These are phyloP conservation scores for Eucalyptus regnans DNA, from an alignment of 345 rosid genomes.

Conservation along the genomic window DNA sequence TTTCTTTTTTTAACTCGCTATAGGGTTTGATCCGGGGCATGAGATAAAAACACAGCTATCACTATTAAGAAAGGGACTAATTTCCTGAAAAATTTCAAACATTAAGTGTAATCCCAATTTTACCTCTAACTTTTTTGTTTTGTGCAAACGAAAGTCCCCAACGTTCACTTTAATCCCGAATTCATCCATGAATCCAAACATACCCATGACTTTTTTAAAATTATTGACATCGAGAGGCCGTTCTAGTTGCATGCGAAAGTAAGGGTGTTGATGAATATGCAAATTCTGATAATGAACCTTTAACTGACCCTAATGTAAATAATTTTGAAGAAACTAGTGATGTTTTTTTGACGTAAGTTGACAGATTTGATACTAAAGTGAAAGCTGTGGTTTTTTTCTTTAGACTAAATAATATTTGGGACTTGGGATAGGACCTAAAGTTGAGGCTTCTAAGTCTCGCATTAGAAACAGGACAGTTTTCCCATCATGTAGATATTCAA, in stretches of 20 bases:
- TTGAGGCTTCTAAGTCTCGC: not conserved
- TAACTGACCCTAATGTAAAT: not conserved
- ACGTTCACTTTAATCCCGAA: not conserved
- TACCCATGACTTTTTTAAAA: not conserved
- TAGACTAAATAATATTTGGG: not conserved
- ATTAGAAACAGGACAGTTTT: fast-evolving
- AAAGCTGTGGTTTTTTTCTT: not conserved
- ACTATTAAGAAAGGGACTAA: not conserved
- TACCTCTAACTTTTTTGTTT: not conserved
- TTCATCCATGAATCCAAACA: not conserved
- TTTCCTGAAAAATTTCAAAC: not conserved
- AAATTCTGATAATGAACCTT: not conserved
- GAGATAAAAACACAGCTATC: not conserved
- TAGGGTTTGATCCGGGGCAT: not conserved
- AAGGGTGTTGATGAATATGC: not conserved
- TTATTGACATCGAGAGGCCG: not conserved
- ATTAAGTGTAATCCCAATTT: not conserved
- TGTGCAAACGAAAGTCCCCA: not conserved
- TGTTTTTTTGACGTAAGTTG: not conserved
- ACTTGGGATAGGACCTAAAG: not conserved
- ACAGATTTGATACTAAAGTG: not conserved
- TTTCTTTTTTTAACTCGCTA: not conserved
- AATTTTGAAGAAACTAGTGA: not conserved
- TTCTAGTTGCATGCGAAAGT: not conserved
- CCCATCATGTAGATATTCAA: not conserved